Base-by-base conservation (phyloP, 768 basidiomycete genomes). In the Trichaptum fuscoviolaceum region DNA sequence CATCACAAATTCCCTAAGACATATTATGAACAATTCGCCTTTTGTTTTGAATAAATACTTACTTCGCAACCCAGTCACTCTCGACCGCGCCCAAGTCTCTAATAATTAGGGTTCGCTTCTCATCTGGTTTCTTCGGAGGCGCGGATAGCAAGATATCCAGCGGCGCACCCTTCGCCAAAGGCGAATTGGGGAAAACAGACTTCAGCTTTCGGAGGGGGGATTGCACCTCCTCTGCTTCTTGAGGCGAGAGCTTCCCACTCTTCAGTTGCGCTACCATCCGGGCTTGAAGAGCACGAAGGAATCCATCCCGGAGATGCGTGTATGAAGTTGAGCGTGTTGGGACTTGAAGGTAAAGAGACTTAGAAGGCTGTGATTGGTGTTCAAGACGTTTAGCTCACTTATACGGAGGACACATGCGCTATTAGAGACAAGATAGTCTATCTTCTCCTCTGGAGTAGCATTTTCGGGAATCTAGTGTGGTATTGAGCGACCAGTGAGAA, bases 291-390 rank as follows among this genome's bases (percentile, higher is more conserved):
- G 91, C 84, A 58, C 93, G 85, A 75, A 93, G 81, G 70, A 94
- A 94, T 1, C 90, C 93, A 72, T 95, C 93, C 24, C 93, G 85
- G 30, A 95, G 80, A 71, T 95, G 93, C 18, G 85, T 84, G 73
- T 87, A 93, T 7, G 86, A 88, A 0, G 93, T 94, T 36, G 82
- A 82, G 10, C 93, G 84, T 1, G 90, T 91, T 2, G 92, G 93
- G n/a, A 94, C 92, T 93, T 64, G 62, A 35, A 62, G 34, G 23
- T 67, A 25, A 60, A 35, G 62, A 27, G 20, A 12, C 15, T 59
- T 35, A 68, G 35, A 58, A 26, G 35, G 35, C 20, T 15, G 57
- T 34, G 23, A 34, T 6, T 35, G 59, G 23, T 18, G 26, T 27
- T 35, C 63, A 58, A 62, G 7, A 57, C 9, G 12, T 62, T 34